Base-by-base conservation (phyloP, 2,329 filamentous ascomycete genomes). In the Arthroderma sp. region DNA sequence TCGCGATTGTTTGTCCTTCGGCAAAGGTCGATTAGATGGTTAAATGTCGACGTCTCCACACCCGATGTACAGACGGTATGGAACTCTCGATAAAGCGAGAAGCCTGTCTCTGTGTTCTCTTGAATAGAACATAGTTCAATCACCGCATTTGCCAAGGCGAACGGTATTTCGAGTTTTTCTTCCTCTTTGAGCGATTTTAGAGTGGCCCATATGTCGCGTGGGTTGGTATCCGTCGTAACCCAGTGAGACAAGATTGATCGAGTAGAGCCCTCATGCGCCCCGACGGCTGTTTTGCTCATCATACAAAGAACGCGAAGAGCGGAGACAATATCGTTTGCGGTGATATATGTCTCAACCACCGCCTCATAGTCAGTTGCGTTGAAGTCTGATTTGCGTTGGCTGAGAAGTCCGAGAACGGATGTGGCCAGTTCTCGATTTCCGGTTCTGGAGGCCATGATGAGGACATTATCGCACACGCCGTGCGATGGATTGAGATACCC, bases 291-390 rank as follows among this genome's bases (percentile, higher is more conserved):
- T 47, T 75, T 71, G 22, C 75, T 65, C 81, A 94, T 91, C 57
- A 86, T 80, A 51, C 76, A 77, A 10, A 94, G 68, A 1, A 83
- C 72, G 36, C 76, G 74, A 32, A 94, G 70, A 0, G 83, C 82
- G 28, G 78, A 76, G 27, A 67, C 63, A 5, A 89, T 56, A 50
- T 91, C 78, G 1, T 71, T 69, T 3, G 68, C 65, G 10, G 61
- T 61, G 49, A 78, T 69, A 56, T 93, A 85, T 3, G 82, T 74
- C 46, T 85, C 78, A 5, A 88, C 68, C 29, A 95, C 71, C 29
- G 81, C 73, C 60, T 93, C 86, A 62, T 91, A 94, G 58, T 95
- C 85, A 49, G 82, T 72, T 4, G 73, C 62, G 6, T 72, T 68
- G 33, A 87, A 53, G 3, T 49, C 69, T 36, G 74, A 72, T 9